Percentiles rank a stretch among this genome's conserved stretches.
phyloP scores from a whole-genome alignment of 1,284 basidiomycete genomes.

The Naganishia liquefaciens region DNA sequence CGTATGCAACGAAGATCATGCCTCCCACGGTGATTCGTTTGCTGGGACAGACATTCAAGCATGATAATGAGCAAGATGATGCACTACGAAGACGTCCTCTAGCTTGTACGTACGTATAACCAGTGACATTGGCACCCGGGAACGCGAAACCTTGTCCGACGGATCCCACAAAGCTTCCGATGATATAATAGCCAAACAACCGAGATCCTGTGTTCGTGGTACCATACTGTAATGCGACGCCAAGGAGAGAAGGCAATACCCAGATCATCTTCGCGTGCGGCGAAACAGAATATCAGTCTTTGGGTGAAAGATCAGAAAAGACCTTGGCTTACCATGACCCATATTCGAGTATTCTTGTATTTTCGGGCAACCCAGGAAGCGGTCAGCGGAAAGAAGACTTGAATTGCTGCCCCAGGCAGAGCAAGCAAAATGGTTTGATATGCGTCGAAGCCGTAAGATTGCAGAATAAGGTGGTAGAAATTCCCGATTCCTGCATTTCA shows the following conservation, averaged over 20 bases:
- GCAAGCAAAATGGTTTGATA: constrained; percentile 45
- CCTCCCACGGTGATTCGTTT: constrained; percentile 40
- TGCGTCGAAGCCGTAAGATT: constrained; percentile 43
- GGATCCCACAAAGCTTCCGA: constrained; percentile 43
- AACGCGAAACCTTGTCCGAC: constrained; percentile 42
- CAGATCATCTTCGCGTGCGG: constrained; percentile 36
- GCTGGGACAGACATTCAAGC: background rate
- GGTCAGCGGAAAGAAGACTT: constrained; percentile 42
- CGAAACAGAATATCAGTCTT: background rate
- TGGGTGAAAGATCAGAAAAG: background rate
- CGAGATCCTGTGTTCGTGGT: constrained; percentile 17
- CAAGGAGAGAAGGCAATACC: constrained; percentile 28
- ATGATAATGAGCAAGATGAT: background rate
- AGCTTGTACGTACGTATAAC: constrained; percentile 37
- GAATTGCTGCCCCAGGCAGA: constrained; percentile 41
- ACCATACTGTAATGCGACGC: constrained; percentile 31
- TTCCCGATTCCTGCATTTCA: constrained; percentile 37
- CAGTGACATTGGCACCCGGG: constrained; percentile 42
- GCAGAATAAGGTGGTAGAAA: constrained; percentile 37
- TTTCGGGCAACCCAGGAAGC: constrained; percentile 40
- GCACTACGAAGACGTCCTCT: background rate
- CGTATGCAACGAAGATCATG: constrained; percentile 37
- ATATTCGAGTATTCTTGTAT: constrained; percentile 36
- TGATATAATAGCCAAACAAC: constrained; percentile 45
- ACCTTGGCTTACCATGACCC: constrained; percentile 37